phyloP scores from a whole-genome alignment of 2,329 filamentous ascomycete species.

The Chrysoporthe puriensis region DNA sequence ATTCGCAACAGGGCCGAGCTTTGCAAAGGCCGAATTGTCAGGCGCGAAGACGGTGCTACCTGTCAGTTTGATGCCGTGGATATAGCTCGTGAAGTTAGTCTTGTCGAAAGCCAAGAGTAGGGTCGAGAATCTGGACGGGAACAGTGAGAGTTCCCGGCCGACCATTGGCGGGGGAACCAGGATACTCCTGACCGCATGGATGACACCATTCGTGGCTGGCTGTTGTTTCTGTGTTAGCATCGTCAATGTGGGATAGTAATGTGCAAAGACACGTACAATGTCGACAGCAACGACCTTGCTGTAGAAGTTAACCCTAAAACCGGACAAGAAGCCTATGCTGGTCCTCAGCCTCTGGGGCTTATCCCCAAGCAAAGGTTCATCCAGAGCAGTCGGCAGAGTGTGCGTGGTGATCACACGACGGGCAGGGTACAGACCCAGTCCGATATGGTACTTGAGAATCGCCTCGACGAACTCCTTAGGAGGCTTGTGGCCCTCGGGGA shows the following conservation, averaged over 20 bases:
- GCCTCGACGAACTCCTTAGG: conserved; percentile 71
- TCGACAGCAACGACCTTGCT: conserved; percentile 71
- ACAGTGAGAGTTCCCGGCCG: conserved; percentile 58
- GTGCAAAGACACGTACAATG: conserved; percentile 55
- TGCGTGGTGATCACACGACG: conserved; percentile 68
- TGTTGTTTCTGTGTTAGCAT: conserved; percentile 36
- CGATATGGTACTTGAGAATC: conserved; percentile 76
- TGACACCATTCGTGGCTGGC: conserved; percentile 77
- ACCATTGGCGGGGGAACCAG: conserved; percentile 75
- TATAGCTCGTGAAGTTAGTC: conserved; percentile 68
- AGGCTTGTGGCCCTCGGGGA: conserved; percentile 61
- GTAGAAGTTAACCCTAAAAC: conserved; percentile 77
- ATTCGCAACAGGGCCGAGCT: conserved; percentile 73
- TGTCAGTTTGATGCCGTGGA: conserved; percentile 55
- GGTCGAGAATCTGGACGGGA: conserved; percentile 79
- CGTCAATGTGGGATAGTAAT: too few species aligned
- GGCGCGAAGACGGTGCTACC: conserved; percentile 84
- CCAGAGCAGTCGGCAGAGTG: conserved; percentile 73
- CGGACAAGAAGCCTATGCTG: conserved; percentile 61
- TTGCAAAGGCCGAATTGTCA: conserved; percentile 77
- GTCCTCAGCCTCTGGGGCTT: conserved; percentile 74
- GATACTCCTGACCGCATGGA: conserved; percentile 76
- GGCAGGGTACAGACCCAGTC: conserved; percentile 67
- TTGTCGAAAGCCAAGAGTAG: conserved; percentile 74
- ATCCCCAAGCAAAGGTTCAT: conserved; percentile 62